Percentiles rank a stretch among this genome's conserved stretches.
Conservation (phyloP, 208 protist species). For the Kentomonas sorsogonicus region DNA sequence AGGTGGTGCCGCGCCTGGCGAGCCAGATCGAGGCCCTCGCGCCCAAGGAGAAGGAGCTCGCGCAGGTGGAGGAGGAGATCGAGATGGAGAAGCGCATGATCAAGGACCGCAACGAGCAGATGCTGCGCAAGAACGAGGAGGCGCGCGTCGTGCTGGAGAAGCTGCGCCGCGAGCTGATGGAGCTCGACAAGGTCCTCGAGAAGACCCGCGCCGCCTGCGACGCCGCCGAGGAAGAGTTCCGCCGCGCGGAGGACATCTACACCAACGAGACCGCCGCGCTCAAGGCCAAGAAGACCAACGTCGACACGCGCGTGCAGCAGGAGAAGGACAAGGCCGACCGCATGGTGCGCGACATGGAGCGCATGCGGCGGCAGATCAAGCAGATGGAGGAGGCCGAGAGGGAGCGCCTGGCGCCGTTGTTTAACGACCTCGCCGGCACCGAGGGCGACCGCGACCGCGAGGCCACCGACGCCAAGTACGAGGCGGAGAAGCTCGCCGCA, state of each 20-base stretch:
- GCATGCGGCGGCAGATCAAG: conserved; percentile 68
- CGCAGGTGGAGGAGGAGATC: conserved; percentile 73
- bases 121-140: conserved; percentile 80
- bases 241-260: conserved; percentile 54
- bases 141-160: conserved; percentile 71
- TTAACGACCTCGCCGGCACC: conserved; percentile 40
- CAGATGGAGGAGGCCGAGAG: conserved; percentile 74
- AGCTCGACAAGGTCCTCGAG: conserved; percentile 63
- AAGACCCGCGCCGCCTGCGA: conserved; percentile 27
- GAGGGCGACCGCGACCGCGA: conserved; percentile 57
- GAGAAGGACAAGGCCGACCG: conserved; percentile 72
- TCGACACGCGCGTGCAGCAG: conserved; percentile 71
- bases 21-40: conserved; percentile 69
- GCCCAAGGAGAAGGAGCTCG: conserved; percentile 79
- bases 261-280: conserved; percentile 44
- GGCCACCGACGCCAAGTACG: conserved; percentile 66
- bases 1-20: conserved; percentile 70
- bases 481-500: conserved; percentile 63
- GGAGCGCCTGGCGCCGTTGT: conserved; percentile 40
- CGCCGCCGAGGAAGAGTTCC: conserved; percentile 51
- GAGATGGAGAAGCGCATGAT: conserved; percentile 80
- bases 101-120: conserved; percentile 78
- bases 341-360: conserved; percentile 70
- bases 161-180: conserved; percentile 59
- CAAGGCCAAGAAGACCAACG: conserved; percentile 55